Percentiles rank a stretch among this genome's conserved stretches.
phyloP scores from a whole-genome alignment of 2,329 filamentous ascomycete species.

The Cercospora sp. region DNA sequence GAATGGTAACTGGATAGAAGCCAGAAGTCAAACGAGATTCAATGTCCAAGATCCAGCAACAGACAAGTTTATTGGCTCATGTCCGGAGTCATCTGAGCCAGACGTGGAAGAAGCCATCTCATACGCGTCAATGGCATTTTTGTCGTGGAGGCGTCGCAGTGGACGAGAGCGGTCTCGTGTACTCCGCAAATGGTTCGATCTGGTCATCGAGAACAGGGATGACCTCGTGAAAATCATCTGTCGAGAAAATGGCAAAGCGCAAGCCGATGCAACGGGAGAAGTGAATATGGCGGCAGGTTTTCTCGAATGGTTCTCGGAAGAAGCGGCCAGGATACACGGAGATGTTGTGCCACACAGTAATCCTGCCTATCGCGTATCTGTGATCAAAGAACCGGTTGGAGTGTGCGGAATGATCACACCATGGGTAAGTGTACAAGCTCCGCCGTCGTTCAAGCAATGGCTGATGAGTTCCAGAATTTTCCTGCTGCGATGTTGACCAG shows the following conservation, averaged over 20 bases:
- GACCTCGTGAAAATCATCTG: slow-evolving; percentile 37
- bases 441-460: not conserved
- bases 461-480: slow-evolving; percentile 27
- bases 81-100: not conserved
- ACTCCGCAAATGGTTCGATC: slow-evolving; percentile 36
- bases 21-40: not conserved
- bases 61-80: not conserved
- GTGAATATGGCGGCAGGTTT: slow-evolving; percentile 37
- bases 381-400: slow-evolving; percentile 36
- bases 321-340: slow-evolving; percentile 33
- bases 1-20: not conserved
- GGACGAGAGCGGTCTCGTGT: slow-evolving; percentile 27
- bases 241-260: slow-evolving; percentile 39
- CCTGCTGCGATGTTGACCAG: slow-evolving; percentile 43
- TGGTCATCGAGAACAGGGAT: slow-evolving; percentile 33
- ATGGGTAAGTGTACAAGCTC: slow-evolving; percentile 22
- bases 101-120: not conserved
- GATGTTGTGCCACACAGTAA: slow-evolving; percentile 29
- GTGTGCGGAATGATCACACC: slow-evolving; percentile 34
- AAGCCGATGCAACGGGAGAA: slow-evolving; percentile 36
- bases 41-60: not conserved
- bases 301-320: slow-evolving; percentile 38
- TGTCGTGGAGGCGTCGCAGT: not conserved
- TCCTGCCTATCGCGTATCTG: slow-evolving; percentile 29
- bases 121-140: not conserved